Percentiles rank a stretch among this genome's conserved stretches.
These are phyloP conservation scores for Microcyclospora pomicola DNA, from an alignment of 2,329 filamentous ascomycete species.

Conservation along the genomic window DNA sequence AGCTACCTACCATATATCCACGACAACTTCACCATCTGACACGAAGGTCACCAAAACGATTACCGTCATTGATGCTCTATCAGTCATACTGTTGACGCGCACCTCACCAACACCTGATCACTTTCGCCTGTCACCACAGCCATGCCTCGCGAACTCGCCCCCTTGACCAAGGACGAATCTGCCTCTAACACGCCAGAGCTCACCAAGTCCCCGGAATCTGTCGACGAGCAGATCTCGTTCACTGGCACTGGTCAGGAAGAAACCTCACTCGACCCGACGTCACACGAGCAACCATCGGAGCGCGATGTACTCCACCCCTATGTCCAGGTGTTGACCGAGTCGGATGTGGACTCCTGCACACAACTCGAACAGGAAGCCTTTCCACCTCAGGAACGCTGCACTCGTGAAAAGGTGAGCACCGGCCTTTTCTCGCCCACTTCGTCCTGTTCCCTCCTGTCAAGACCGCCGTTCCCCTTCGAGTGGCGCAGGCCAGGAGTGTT, in stretches of 20 bases:
- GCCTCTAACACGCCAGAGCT: slow-evolving; percentile 7
- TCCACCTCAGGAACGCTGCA: slow-evolving; percentile 42
- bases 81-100: neutral
- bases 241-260: neutral
- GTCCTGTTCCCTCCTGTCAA: neutral
- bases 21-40: too few species aligned
- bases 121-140: neutral
- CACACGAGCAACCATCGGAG: slow-evolving; percentile 9
- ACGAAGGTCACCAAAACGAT: too few species aligned
- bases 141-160: slow-evolving; percentile 31
- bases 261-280: slow-evolving; percentile 3
- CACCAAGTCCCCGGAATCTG: slow-evolving; percentile 9
- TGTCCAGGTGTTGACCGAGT: slow-evolving; percentile 55
- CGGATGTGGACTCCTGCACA: slow-evolving; percentile 50
- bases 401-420: slow-evolving; percentile 45
- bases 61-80: neutral
- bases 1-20: too few species aligned
- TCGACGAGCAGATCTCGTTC: slow-evolving; percentile 3
- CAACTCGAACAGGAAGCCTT: slow-evolving; percentile 45
- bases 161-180: slow-evolving; percentile 19
- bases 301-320: slow-evolving; percentile 54
- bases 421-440: slow-evolving; percentile 2
- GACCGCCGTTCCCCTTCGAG: too few species aligned
- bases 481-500: too few species aligned
- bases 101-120: slow-evolving; percentile 1